Evolutionary conservation across 305 asterid genomes (phyloP).

Genomic region (Fraxinus velutina): DNA sequence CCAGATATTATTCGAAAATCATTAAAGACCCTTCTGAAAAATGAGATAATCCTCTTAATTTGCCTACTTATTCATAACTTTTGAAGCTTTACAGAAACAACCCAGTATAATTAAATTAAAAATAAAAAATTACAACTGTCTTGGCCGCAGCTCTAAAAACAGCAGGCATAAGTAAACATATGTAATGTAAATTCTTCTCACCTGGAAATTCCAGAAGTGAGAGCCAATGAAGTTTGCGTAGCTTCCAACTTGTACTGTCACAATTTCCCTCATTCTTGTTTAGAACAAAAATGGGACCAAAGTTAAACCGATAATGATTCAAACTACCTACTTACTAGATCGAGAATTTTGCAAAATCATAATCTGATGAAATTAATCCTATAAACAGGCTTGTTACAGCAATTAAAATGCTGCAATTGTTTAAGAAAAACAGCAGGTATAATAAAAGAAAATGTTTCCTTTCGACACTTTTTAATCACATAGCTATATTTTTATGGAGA

Average conservation of each 20-base stretch:
- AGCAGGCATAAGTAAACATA: neutral
- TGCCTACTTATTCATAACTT: neutral
- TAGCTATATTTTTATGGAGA: neutral
- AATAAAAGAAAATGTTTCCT: neutral
- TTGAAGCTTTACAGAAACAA: neutral
- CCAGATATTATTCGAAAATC: neutral
- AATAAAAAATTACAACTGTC: neutral
- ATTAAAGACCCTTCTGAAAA: neutral
- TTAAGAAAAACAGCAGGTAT: neutral
- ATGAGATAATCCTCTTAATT: neutral
- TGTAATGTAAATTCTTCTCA: slow-evolving; percentile 6
- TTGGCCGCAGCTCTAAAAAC: neutral
- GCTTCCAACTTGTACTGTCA: slow-evolving; percentile 70
- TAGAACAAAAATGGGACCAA: neutral
- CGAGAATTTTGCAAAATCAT: neutral
- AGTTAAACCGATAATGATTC: neutral
- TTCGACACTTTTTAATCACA: neutral
- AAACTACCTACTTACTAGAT: neutral
- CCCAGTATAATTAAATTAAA: neutral
- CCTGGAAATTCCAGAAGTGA: slow-evolving; percentile 98
- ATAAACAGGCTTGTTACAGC: neutral
- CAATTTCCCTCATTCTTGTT: slow-evolving; percentile 59
- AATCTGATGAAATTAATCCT: neutral
- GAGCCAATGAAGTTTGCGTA: slow-evolving; percentile 84
- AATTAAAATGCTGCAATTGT: neutral